A percentile compares a stretch with the other conserved stretches of the same genome.
These are phyloP conservation scores for Exophiala calicioides DNA, from an alignment of 2,329 filamentous ascomycete species.

Conservation along the genomic window DNA sequence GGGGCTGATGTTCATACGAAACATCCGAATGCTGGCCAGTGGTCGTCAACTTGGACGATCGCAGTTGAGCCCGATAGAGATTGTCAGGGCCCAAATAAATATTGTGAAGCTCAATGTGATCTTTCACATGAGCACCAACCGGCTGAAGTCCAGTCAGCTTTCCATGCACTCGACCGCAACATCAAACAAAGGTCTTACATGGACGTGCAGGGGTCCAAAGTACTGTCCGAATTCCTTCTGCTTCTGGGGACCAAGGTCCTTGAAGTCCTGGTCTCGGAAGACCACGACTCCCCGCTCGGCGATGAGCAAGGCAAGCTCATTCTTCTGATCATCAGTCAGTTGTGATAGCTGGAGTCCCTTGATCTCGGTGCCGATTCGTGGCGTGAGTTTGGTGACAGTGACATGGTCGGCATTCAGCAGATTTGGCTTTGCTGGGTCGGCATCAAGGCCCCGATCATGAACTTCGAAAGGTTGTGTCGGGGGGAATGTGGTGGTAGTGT, in stretches of 20 bases:
- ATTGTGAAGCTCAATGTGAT: too few species aligned
- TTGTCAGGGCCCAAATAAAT: too few species aligned
- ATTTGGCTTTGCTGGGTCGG: conserved; percentile 45
- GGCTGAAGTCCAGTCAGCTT: too few species aligned
- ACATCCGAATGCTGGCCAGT: conserved; percentile 36
- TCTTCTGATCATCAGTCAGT: conserved; percentile 49
- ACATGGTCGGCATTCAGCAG: conserved; percentile 37
- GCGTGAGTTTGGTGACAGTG: conserved; percentile 47
- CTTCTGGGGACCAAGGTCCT: conserved; percentile 21
- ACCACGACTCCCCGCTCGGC: conserved; percentile 62
- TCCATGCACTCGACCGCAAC: too few species aligned
- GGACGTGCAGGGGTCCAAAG: conserved; percentile 33
- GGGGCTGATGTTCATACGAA: conserved; percentile 34
- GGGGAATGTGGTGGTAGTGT: too few species aligned
- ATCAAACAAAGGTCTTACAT: conserved; percentile 27
- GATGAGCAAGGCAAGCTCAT: conserved; percentile 63
- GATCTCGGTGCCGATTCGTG: conserved; percentile 43
- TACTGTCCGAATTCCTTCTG: conserved; percentile 26
- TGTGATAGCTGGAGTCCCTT: conserved; percentile 50
- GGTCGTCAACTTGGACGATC: conserved; percentile 39
- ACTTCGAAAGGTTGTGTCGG: conserved; percentile 29
- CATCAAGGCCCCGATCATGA: conserved; percentile 43
- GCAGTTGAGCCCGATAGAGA: conserved; percentile 35
- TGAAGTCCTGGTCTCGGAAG: conserved; percentile 53
- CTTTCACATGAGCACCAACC: too few species aligned